These are phyloP conservation scores for Diaporthe citri DNA, from an alignment of 2,329 filamentous ascomycete species.

Conservation along the genomic window DNA sequence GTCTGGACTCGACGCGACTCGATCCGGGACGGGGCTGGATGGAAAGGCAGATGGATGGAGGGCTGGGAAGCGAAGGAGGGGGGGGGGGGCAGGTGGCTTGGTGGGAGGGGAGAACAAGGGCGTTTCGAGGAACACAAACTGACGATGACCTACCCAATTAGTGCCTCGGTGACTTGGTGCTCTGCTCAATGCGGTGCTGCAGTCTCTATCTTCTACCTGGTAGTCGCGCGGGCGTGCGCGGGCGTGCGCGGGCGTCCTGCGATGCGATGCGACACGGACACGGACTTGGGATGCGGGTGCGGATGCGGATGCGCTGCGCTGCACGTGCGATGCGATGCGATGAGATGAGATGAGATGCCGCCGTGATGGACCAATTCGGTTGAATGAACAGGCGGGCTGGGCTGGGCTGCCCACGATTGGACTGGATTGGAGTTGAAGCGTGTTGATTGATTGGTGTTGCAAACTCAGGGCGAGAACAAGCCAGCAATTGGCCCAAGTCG, in stretches of 20 bases:
- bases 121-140: background rate
- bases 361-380: background rate
- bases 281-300: background rate
- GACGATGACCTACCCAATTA: slow-evolving; percentile 19
- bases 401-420: slow-evolving; percentile 4
- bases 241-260: background rate
- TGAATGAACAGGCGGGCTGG: background rate
- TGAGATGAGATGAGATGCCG: background rate
- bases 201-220: background rate
- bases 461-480: slow-evolving; percentile 30
- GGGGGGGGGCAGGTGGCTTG: background rate
- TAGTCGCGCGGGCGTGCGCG: background rate
- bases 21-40: background rate
- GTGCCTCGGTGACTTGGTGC: slow-evolving; percentile 1
- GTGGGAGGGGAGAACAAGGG: background rate
- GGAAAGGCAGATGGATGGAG: background rate
- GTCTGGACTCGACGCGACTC: slow-evolving; percentile 16
- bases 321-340: background rate
- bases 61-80: background rate
- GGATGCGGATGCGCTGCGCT: background rate
- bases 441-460: slow-evolving; percentile 34
- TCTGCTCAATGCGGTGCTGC: slow-evolving; percentile 1
- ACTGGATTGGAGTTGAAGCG: slow-evolving; percentile 5
- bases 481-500: slow-evolving; percentile 32
- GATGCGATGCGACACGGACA: background rate